phyloP scores from a whole-genome alignment of 257 asterid species.

The Penstemon davidsonii region DNA sequence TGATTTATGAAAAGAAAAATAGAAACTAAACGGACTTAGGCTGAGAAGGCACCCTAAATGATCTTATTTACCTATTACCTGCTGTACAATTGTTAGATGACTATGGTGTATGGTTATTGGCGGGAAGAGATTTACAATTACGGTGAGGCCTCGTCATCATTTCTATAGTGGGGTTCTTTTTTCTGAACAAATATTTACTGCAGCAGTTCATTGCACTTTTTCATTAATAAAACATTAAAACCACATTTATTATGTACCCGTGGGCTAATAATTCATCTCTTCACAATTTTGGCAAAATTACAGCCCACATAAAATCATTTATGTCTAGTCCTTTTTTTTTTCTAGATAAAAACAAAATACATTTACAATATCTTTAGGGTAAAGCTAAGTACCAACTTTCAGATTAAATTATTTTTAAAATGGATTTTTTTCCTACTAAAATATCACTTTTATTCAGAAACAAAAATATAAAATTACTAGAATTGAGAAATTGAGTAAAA shows the following conservation, averaged over 20 bases:
- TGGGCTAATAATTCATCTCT: constrained; percentile 15
- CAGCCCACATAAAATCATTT: not conserved
- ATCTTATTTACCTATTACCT: not conserved
- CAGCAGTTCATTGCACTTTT: constrained; percentile 1
- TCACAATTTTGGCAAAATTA: constrained; percentile 18
- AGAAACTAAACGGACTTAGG: too few relatives aligned
- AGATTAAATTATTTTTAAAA: too few relatives aligned
- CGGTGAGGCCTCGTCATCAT: constrained; percentile 9
- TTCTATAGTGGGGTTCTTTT: not conserved
- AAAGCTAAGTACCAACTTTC: too few relatives aligned
- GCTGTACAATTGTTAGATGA: not conserved
- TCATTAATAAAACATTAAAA: constrained; percentile 1
- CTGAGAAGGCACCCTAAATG: too few relatives aligned
- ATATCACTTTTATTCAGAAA: too few relatives aligned
- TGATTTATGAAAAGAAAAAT: too few relatives aligned
- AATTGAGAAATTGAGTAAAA: too few relatives aligned
- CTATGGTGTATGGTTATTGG: not conserved
- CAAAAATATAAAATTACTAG: too few relatives aligned
- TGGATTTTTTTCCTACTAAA: too few relatives aligned
- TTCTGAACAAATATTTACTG: constrained; percentile 17
- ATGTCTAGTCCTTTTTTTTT: not conserved
- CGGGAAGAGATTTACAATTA: not conserved
- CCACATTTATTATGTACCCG: not conserved
- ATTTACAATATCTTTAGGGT: not conserved
- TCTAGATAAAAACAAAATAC: constrained; percentile 5